These are phyloP conservation scores for Botryotinia globosa DNA, from an alignment of 2,329 filamentous ascomycete genomes.

Conservation along the genomic window DNA sequence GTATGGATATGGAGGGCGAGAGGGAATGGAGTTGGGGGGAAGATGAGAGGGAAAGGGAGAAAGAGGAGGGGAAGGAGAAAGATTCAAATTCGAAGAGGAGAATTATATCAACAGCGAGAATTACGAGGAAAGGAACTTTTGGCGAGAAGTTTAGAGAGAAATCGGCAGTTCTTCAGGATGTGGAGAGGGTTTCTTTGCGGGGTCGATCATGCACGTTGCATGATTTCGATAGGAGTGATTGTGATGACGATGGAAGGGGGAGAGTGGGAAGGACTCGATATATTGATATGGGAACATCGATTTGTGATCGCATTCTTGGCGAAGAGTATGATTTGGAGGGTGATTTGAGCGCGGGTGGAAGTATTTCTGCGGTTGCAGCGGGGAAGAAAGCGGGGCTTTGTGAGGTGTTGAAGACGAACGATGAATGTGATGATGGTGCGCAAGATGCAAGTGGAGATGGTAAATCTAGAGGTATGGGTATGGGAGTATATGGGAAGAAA, in stretches of 20 bases:
- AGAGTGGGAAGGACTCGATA: no score
- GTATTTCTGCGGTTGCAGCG: no score
- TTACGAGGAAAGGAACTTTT: neutral
- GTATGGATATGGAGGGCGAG: neutral
- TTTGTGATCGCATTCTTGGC: neutral
- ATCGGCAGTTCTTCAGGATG: neutral
- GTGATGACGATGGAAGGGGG: neutral
- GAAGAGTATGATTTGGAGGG: neutral
- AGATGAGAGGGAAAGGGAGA: neutral
- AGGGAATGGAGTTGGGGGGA: neutral
- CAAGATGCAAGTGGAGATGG: no score
- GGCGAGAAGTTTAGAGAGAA: neutral
- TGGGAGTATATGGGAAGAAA: neutral
- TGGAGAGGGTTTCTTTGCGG: neutral
- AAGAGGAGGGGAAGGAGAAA: neutral
- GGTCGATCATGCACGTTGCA: neutral
- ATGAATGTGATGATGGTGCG: no score
- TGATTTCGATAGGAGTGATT: neutral
- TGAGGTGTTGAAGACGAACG: no score
- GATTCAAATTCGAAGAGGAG: neutral
- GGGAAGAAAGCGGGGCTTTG: fast-evolving
- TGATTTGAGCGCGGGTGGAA: neutral
- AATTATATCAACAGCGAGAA: neutral
- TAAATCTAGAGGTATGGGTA: no score
- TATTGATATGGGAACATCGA: neutral